Evolutionary conservation across 257 asterid species (phyloP).

Genomic region (Solanum bulbocastanum): DNA sequence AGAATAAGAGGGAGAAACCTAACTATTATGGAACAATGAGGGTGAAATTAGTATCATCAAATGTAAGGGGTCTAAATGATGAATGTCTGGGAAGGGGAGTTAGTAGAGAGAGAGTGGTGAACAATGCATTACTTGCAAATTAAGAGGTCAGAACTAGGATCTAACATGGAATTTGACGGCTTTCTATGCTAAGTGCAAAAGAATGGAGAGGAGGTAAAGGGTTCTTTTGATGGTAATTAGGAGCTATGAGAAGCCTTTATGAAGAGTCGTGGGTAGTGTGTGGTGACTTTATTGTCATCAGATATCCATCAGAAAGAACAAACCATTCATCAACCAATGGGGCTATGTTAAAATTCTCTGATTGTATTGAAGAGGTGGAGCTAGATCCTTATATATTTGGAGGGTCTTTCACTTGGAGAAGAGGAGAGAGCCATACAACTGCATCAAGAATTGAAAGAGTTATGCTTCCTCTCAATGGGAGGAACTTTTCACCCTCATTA

Average conservation of each 20-base stretch:
- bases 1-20: neutral
- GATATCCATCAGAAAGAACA: neutral
- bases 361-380: neutral
- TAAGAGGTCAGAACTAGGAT: neutral
- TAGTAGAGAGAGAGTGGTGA: neutral
- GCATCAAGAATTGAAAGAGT: neutral
- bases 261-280: neutral
- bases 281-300: neutral
- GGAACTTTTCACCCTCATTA: neutral
- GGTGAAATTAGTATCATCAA: neutral
- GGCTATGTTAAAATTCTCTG: neutral
- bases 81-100: neutral
- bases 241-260: neutral
- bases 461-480: neutral
- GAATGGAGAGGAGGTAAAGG: neutral
- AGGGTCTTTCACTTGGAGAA: neutral
- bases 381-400: neutral
- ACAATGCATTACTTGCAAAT: neutral
- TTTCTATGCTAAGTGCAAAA: neutral
- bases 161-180: neutral
- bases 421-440: neutral
- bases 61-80: too few species aligned
- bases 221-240: neutral
- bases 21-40: neutral
- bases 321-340: neutral